phyloP scores from a whole-genome alignment of 1,284 basidiomycete species.

The Ustilago loliicola region DNA sequence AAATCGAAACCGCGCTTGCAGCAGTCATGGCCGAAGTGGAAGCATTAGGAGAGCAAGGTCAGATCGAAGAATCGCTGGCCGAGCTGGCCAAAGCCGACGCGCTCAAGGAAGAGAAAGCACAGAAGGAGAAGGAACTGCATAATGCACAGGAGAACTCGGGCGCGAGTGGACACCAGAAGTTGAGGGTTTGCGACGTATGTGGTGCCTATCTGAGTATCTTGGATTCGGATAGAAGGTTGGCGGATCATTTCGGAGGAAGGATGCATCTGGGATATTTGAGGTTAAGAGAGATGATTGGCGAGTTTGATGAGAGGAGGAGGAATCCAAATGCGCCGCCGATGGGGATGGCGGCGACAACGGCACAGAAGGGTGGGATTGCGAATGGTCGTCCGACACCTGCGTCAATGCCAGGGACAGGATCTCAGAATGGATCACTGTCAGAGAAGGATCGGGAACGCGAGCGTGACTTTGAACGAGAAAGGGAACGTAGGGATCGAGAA shows the following conservation, averaged over 20 bases:
- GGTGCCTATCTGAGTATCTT: conserved; percentile 97
- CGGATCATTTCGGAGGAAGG: conserved; percentile 99
- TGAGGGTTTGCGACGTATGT: conserved; percentile 98
- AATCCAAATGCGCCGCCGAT: conserved; percentile 44
- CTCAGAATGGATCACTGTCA: conserved; percentile 23
- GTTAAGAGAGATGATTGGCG: conserved; percentile 89
- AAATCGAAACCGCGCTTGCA: conserved; percentile 98
- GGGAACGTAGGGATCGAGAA: conserved; percentile 51
- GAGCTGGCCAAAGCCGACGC: conserved; percentile 98
- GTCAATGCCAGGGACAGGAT: conserved; percentile 2
- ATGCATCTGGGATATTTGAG: conserved; percentile 99
- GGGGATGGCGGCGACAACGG: conserved; percentile 27
- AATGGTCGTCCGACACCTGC: conserved; percentile 9
- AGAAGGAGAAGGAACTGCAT: conserved; percentile 97
- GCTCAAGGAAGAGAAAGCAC: conserved; percentile 92
- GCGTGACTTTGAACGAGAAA: conserved; percentile 45
- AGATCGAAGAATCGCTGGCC: conserved; percentile 97
- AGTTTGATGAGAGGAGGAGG: conserved; percentile 73
- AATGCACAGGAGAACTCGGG: conserved; percentile 97
- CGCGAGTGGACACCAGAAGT: conserved; percentile 97
- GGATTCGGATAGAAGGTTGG: conserved; percentile 97
- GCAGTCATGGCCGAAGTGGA: conserved; percentile 99
- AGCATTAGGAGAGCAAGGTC: conserved; percentile 93
- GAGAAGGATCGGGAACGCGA: conserved; percentile 51
- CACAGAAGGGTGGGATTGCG: conserved; percentile 23